Evolutionary conservation across 2,329 filamentous ascomycete genomes (phyloP).

Genomic region (Sphaerulina musiva): DNA sequence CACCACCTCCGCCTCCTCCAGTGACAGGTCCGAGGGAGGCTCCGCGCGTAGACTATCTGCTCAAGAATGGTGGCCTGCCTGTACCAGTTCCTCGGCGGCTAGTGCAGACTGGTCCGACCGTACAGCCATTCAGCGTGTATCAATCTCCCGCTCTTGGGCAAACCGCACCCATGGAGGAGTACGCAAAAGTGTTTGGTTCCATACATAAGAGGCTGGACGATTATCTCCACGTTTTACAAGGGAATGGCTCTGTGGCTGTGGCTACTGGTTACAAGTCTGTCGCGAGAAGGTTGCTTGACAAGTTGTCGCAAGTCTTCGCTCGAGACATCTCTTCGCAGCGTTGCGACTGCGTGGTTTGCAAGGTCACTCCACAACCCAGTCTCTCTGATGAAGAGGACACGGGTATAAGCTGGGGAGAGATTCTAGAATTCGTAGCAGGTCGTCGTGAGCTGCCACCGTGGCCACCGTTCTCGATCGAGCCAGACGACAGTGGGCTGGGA

Average conservation of each 20-base stretch:
- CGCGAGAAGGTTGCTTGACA: slow-evolving; percentile 80
- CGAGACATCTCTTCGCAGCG: slow-evolving; percentile 80
- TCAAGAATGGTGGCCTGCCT: slow-evolving; percentile 77
- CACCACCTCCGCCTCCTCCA: slow-evolving; percentile 71
- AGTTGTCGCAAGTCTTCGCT: slow-evolving; percentile 89
- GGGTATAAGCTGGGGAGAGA: slow-evolving; percentile 90
- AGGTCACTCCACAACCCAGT: slow-evolving; percentile 38
- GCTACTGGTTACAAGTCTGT: slow-evolving; percentile 93
- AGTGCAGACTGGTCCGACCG: slow-evolving; percentile 54
- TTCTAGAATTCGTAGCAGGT: slow-evolving; percentile 85
- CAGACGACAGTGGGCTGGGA: slow-evolving; percentile 52
- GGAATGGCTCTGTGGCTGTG: slow-evolving; percentile 84
- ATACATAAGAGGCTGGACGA: slow-evolving; percentile 79
- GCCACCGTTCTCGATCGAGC: slow-evolving; percentile 73
- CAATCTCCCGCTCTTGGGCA: slow-evolving; percentile 46
- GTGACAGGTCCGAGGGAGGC: slow-evolving; percentile 58
- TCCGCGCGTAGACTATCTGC: slow-evolving; percentile 83
- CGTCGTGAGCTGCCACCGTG: slow-evolving; percentile 77
- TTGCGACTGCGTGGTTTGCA: slow-evolving; percentile 83
- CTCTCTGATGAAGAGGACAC: slow-evolving; percentile 50
- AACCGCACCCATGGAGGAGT: slow-evolving; percentile 32
- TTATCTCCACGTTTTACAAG: slow-evolving; percentile 72
- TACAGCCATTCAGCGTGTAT: slow-evolving; percentile 54
- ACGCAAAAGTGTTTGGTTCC: slow-evolving; percentile 63
- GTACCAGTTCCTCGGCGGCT: slow-evolving; percentile 67